Base-by-base conservation (phyloP, 768 basidiomycete species). In the Tricholoma furcatifolium region DNA sequence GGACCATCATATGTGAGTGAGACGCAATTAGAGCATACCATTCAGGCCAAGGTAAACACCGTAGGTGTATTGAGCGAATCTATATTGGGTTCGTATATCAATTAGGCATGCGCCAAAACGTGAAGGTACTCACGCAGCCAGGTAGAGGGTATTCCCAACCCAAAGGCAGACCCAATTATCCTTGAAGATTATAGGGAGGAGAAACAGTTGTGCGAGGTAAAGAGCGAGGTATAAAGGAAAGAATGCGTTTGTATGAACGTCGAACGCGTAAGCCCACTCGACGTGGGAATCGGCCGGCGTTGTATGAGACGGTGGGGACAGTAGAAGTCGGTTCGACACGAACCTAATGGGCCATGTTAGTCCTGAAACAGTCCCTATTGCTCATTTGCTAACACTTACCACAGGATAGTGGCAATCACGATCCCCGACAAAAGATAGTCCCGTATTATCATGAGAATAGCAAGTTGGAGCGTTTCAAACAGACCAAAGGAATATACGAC, bases 181-280 rank as follows among this genome's bases (percentile, higher is more conserved):
- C 62, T 82, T 83, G 35, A 91, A 80, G 44, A 98, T 76, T 43
- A 98, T 78, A 2, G 92, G 88, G 2, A 91, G 80, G 10, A 98
- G 78, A 57, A 95, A 84, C 10, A 97, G 78, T 65, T 98, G 92
- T 0, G 88, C 89, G 53, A 93, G 74, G 67, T 97, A 97, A 49
- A 97, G 81, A 9, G 90, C 87, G 54, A 97, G 81, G 71, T 91
- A 96, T 54, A 94, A 75, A 17, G 94, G 94, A 70, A 98, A 96
- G 77, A 98, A 98, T 3, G 93, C 88, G 63, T 98, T 98, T 54
- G 89, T 95, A 69, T 97, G 94, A 14, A 98, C 89, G 68, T 98
- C 96, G 63, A 98, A 96, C 11, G 91, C 93, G 69, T 97, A 98
- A 4, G 88, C 90, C 91, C 87, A 94, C 76, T 93, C 91, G 27